Evolutionary conservation across 192 early-diverging fungal species (phyloP).

Genomic region (Entomortierella parvispora): DNA sequence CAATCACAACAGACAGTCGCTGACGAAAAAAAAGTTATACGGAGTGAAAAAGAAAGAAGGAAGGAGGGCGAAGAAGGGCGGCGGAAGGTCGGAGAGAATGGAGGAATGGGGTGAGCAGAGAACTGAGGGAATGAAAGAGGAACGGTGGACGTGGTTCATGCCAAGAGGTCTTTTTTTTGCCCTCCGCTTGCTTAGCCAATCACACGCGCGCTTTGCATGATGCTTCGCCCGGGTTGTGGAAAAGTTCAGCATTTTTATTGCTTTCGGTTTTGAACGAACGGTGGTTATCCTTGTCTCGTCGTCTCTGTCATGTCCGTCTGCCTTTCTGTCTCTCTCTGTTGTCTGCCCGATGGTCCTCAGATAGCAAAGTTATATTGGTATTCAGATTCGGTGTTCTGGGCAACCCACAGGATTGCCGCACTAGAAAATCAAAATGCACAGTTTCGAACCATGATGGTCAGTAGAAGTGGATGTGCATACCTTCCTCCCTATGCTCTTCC

Average conservation of each 20-base stretch:
- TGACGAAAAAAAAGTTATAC: too few species aligned
- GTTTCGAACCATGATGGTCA: neutral
- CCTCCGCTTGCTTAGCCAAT: neutral
- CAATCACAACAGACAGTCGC: too few species aligned
- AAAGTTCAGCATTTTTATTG: too few species aligned
- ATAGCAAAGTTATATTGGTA: constrained; percentile 40
- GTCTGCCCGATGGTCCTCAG: constrained; percentile 6
- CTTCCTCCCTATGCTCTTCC: neutral
- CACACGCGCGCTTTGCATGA: too few species aligned
- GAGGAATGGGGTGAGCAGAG: neutral
- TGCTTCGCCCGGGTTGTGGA: too few species aligned
- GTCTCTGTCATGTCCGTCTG: too few species aligned
- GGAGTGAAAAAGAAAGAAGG: neutral
- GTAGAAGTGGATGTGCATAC: neutral
- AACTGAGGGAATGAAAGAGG: too few species aligned
- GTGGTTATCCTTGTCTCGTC: too few species aligned
- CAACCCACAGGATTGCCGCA: constrained; percentile 55
- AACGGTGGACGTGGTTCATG: constrained; percentile 5
- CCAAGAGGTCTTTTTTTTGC: neutral
- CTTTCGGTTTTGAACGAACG: too few species aligned
- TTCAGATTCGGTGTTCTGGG: constrained; percentile 48
- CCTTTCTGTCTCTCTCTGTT: neutral
- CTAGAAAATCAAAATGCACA: constrained; percentile 15
- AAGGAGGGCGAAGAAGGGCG: neutral
- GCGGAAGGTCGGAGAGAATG: neutral